Conservation (phyloP, 306 rosid species). For the Glycine soja region DNA sequence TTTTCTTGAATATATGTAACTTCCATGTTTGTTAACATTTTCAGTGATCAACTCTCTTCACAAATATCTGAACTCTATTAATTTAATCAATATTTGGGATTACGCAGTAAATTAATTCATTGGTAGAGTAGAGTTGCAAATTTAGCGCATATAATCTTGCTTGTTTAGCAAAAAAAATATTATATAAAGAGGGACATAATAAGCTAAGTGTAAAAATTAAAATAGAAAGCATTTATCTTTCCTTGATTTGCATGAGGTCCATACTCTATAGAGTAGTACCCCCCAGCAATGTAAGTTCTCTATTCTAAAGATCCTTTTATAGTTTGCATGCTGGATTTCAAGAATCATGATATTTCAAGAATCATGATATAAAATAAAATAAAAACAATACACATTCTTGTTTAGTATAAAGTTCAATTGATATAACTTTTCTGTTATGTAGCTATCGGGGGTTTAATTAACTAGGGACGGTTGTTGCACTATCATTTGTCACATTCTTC, state of each 20-base stretch:
- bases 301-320: background rate
- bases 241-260: background rate
- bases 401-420: background rate
- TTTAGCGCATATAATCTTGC: no score
- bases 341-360: background rate
- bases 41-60: no score
- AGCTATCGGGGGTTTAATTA: background rate
- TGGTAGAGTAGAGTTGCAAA: no score
- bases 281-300: background rate
- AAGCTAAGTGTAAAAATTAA: no score
- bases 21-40: no score
- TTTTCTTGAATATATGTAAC: no score
- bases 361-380: background rate
- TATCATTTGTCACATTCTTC: constrained; percentile 35
- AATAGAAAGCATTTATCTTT: no score
- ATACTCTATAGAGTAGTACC: background rate
- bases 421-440: background rate
- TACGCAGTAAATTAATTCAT: no score
- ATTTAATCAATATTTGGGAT: no score
- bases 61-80: no score
- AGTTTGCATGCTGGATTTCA: background rate
- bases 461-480: constrained; percentile 43
- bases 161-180: no score
- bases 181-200: no score
- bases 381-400: background rate